Base-by-base conservation (phyloP, 2,329 filamentous ascomycete species). In the Claviceps arundinis region DNA sequence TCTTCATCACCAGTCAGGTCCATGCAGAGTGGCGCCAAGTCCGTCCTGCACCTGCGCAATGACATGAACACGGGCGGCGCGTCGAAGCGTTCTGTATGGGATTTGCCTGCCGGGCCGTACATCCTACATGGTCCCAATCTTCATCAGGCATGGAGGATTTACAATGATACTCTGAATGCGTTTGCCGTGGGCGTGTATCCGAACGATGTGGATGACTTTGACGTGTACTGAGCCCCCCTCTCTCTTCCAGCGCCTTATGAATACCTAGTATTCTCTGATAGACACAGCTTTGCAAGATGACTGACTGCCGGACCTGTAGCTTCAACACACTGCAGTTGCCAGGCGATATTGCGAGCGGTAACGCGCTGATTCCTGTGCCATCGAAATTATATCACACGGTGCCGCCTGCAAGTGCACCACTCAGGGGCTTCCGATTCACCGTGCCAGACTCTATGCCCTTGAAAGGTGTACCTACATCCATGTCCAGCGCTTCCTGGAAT, bases 401-500 rank as follows among this genome's bases (percentile, higher is more conserved):
- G 0, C 62, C 64, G 3, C 62, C 60, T 7, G 47, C 55, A 6
- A 54, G 56, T 11, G 65, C 64, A 37, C 70, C 68, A 0, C 58
- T 72, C 7, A 68, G 62, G 14, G 70, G 70, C 16, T 52, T 63
- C 16, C 68, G 70, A 4, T 52, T 71, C 4, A 59, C 66, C 22
- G 54, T 72, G 11, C 61, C 63, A 17, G 69, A 73, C 38, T 56
- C 60, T 3, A 55, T 64, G 37, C 59, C 64, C 3, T 52, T 72
- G 0, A 56, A 61, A n/a, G 82, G 82, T 1, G 62, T 82, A 0
- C 70, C 71, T 13, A 82, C 77, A 0, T 71, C 71, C 1, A 69
- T 76, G 37, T 82, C 81, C 0, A 83, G 80, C 51, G 68, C 76
- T 37, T 75, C 80, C 1, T 85, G 76, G 70, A 73, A 73, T 22